Evolutionary conservation across 2,329 filamentous ascomycete genomes (phyloP).

Genomic region (Fusarium virguliforme): DNA sequence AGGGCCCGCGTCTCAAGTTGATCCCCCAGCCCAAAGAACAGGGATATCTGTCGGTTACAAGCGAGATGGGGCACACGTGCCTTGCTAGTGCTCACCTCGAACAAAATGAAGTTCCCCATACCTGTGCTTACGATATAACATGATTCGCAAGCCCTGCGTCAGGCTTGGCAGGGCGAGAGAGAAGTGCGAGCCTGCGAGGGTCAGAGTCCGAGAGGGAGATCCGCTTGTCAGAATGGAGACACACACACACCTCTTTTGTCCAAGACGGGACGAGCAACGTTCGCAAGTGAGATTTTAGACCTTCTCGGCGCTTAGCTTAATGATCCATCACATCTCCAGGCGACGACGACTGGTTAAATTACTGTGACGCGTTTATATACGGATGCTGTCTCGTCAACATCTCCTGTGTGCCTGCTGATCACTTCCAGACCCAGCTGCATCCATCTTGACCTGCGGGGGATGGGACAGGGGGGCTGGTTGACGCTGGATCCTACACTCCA

Average conservation of each 20-base stretch:
- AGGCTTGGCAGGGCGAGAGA: not conserved
- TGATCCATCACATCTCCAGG: constrained; percentile 5
- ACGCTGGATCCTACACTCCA: no score
- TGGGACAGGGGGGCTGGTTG: not conserved
- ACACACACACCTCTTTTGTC: no score
- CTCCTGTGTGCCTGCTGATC: not conserved
- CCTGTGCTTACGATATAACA: constrained; percentile 6
- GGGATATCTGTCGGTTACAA: constrained; percentile 35
- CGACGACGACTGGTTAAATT: constrained; percentile 7
- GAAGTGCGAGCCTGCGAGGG: no score
- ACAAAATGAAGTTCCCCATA: constrained; percentile 4
- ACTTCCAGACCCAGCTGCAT: not conserved
- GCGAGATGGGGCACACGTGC: constrained; percentile 33
- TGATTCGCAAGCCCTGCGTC: constrained; percentile 11
- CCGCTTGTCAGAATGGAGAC: no score
- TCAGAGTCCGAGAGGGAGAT: no score
- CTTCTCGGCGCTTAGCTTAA: constrained; percentile 9
- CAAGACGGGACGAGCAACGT: not conserved
- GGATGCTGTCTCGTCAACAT: not conserved
- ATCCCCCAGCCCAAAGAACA: not conserved
- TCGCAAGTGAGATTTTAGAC: constrained; percentile 9
- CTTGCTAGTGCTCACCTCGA: constrained; percentile 7
- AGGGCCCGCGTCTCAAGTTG: constrained; percentile 8
- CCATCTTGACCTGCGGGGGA: not conserved
- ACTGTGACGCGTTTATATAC: not conserved